Conservation (phyloP, 495 filamentous ascomycete genomes). For the Trypethelium eluteriae region DNA sequence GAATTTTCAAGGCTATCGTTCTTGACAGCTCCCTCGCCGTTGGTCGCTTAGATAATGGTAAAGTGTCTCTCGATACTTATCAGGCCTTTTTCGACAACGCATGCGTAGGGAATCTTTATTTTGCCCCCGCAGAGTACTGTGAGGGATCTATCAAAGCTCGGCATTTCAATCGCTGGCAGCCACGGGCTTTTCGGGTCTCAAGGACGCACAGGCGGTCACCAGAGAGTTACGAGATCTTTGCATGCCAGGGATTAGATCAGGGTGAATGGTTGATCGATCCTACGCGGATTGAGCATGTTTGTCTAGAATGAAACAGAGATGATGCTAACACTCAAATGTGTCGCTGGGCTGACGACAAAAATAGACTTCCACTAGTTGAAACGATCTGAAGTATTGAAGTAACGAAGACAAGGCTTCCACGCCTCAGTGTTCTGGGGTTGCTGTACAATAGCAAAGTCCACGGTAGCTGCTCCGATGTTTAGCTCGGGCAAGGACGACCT, state of each 20-base stretch:
- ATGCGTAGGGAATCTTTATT: not conserved
- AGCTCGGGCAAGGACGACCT: no score
- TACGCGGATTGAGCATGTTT: not conserved
- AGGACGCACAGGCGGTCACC: not conserved
- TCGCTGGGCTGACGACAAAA: no score
- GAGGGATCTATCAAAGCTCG: not conserved
- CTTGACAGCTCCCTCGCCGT: not conserved
- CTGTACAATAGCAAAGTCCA: no score
- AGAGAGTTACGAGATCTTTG: not conserved
- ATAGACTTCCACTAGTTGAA: no score
- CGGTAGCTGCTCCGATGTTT: no score
- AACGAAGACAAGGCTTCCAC: no score
- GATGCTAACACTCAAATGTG: not conserved
- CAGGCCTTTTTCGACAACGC: not conserved
- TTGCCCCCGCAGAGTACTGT: not conserved
- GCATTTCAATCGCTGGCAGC: not conserved
- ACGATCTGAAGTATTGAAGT: no score
- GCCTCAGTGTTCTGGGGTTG: no score
- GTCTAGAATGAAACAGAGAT: not conserved
- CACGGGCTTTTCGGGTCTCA: not conserved
- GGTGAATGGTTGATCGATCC: constrained; percentile 6
- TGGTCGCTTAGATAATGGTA: not conserved
- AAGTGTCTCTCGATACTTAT: not conserved
- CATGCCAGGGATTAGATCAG: not conserved
- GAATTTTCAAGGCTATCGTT: not conserved